A percentile compares a stretch with the other conserved stretches of the same genome.
These are phyloP conservation scores for Coemansia aciculifera DNA, from an alignment of 192 early-diverging fungal species.

Conservation along the genomic window DNA sequence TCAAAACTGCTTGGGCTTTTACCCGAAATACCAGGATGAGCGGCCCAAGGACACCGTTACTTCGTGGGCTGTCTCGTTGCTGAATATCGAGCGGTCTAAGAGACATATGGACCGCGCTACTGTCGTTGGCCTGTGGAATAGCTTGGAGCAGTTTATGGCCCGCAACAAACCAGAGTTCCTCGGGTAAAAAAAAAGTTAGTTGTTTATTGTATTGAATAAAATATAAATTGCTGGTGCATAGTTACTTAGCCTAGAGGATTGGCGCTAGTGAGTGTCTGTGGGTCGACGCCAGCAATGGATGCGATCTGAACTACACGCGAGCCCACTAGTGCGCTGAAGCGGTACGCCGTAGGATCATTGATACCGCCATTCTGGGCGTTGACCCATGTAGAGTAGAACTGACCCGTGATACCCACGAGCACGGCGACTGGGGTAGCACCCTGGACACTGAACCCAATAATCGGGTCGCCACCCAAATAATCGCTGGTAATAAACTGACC, in stretches of 20 bases:
- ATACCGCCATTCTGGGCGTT: slow-evolving; percentile 19
- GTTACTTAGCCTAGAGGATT: slow-evolving; percentile 13
- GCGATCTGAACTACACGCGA: slow-evolving; percentile 27
- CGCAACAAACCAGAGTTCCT: slow-evolving; percentile 44
- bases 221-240: background rate
- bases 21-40: slow-evolving; percentile 53
- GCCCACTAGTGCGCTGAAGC: slow-evolving; percentile 35
- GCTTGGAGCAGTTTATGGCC: slow-evolving; percentile 43
- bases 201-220: background rate
- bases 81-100: slow-evolving; percentile 50
- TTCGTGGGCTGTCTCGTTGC: slow-evolving; percentile 29
- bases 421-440: slow-evolving; percentile 19
- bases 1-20: slow-evolving; percentile 67
- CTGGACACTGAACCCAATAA: slow-evolving; percentile 37
- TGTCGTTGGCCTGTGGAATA: slow-evolving; percentile 40
- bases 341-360: slow-evolving; percentile 40
- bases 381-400: slow-evolving; percentile 36
- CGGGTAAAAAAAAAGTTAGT: background rate
- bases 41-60: slow-evolving; percentile 33
- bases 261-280: slow-evolving; percentile 24
- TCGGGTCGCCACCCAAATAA: slow-evolving; percentile 47
- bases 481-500: slow-evolving; percentile 34
- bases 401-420: slow-evolving; percentile 41
- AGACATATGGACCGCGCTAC: slow-evolving; percentile 53
- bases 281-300: slow-evolving; percentile 13